These are phyloP conservation scores for Phytophthora sp. DNA, from an alignment of 352 stramenopile genomes.

Conservation along the genomic window DNA sequence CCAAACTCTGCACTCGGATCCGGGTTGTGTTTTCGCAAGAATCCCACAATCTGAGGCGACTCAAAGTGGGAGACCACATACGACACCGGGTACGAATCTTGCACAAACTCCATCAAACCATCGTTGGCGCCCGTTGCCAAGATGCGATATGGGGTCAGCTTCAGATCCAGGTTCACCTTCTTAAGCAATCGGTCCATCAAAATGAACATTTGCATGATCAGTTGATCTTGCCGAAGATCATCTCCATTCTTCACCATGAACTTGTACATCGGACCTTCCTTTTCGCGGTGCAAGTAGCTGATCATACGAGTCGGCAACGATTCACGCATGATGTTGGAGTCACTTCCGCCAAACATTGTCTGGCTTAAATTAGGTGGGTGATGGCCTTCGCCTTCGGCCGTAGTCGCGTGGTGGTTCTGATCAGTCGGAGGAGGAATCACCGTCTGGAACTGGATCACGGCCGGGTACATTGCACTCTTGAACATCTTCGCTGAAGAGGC, in stretches of 20 bases:
- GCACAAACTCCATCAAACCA: slow-evolving; percentile 98
- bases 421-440: slow-evolving; percentile 60
- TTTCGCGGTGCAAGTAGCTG: slow-evolving; percentile 77
- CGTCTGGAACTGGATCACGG: slow-evolving; percentile 96
- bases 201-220: slow-evolving; percentile 99
- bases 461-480: slow-evolving; percentile 97
- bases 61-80: slow-evolving; percentile 95
- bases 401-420: slow-evolving; percentile 34
- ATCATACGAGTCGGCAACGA: slow-evolving; percentile 81
- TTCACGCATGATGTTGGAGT: slow-evolving; percentile 63
- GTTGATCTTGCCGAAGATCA: slow-evolving; percentile 99
- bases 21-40: slow-evolving; percentile 86
- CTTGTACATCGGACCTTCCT: slow-evolving; percentile 92
- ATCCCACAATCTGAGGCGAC: slow-evolving; percentile 92
- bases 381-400: slow-evolving; percentile 25
- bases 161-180: slow-evolving; percentile 98
- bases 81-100: slow-evolving; percentile 95
- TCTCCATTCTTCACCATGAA: slow-evolving; percentile 99
- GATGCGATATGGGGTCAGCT: slow-evolving; percentile 96
- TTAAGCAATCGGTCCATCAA: slow-evolving; percentile 99
- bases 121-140: slow-evolving; percentile 89
- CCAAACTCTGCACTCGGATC: slow-evolving; percentile 87
- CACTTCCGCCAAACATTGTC: slow-evolving; percentile 61
- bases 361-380: slow-evolving; percentile 40
- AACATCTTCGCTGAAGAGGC: slow-evolving; percentile 96